Evolutionary conservation across 352 stramenopile genomes (phyloP), one percentile per base, ranked within the genome.

Genomic region (Globisporangium radiosum): DNA sequence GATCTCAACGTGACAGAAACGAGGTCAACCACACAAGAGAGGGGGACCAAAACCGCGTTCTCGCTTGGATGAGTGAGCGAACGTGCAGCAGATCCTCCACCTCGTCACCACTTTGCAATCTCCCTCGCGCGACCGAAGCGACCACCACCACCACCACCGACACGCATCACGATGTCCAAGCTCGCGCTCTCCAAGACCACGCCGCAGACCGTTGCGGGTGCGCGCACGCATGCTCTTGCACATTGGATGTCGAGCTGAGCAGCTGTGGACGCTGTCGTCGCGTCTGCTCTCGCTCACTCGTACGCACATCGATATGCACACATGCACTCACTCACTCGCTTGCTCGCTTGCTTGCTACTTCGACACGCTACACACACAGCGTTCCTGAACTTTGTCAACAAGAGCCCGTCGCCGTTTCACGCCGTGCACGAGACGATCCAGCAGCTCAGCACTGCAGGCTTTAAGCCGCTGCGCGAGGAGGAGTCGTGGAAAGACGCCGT

Each of bases 341-440:
- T 47, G 5, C 49, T 56, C 38, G 8, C 40, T 44, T 44, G 40
- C 40, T 38, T 14, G 44, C n/a, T 3, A 4, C 19, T 19, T 58
- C 6, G n/a, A 5, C 11, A 50, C 45, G 45, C 11, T n/a, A 19
- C 43, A n/a, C 37, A 25, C 11, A 5, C 56, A 78, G 66, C 79
- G 5, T 94, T 97, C 68, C 65, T 98, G 64, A 72, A 83, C 57
- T 99, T 97, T 70, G 85, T 99, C 60, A 97, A 99, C 78, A 81
- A 83, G 54, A 94, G 83, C 33, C 90, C 90, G 54, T 97, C 96
- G 68, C 89, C 94, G 0, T 99, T 98, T 70, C 95, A 98, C 73
- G 92, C 87, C 5, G 92, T 98, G 39, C 75, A 94, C 59, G 85
- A 96, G 55, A 86, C 87, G 19, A 75, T 90, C 40, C 65, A 88